phyloP scores from a whole-genome alignment of 768 basidiomycete genomes.

The Suillus fuscotomentosus region DNA sequence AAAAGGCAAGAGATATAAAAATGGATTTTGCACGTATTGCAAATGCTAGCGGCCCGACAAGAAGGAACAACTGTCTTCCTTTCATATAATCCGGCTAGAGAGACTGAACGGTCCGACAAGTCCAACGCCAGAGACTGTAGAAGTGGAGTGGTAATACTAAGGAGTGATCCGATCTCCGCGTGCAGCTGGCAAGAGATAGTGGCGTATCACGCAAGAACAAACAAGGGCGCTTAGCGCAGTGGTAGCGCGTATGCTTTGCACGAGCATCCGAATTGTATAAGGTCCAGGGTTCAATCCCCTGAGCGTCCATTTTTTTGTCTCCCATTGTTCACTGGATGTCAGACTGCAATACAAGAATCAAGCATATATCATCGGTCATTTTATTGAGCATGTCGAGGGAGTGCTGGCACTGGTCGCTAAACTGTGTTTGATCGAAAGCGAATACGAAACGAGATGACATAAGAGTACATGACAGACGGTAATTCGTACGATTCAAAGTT shows the following conservation, averaged over 20 bases:
- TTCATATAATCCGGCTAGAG: no score
- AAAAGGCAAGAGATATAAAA: neutral
- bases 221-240: constrained; percentile 25
- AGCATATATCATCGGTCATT: no score
- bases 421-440: neutral
- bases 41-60: no score
- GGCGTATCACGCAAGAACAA: fast-evolving
- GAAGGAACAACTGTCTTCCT: no score
- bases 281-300: constrained; percentile 45
- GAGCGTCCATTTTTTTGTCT: constrained; percentile 23
- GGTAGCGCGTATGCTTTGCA: constrained; percentile 32
- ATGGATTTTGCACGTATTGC: no score
- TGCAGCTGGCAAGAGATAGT: neutral
- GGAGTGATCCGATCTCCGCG: no score
- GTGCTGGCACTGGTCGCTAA: neutral
- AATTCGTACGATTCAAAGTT: neutral
- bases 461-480: neutral
- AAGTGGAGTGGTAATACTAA: no score
- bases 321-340: no score
- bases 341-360: no score
- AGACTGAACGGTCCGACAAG: neutral
- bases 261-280: constrained; percentile 31
- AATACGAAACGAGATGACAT: neutral
- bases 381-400: neutral
- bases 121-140: neutral